Evolutionary conservation across 2,329 filamentous ascomycete genomes (phyloP), one percentile per base, ranked within the genome.

Genomic region (Hymenoscyphus fraxineus): DNA sequence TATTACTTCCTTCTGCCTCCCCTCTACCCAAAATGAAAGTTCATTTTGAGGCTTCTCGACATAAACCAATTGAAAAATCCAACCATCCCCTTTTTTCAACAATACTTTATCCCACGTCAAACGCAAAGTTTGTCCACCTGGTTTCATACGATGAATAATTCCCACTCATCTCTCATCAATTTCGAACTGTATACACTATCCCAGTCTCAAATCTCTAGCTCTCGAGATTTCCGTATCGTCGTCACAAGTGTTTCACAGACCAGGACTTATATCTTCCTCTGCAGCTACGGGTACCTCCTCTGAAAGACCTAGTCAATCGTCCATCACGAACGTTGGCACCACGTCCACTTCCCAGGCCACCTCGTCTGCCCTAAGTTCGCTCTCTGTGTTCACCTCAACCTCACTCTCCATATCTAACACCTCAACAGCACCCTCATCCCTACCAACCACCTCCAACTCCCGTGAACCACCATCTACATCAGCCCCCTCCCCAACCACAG

Each of bases 311-410:
- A 47, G 19, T 54, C n/a, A 13, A 39, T 13, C 44, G 27, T 15
- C 55, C 47, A 12, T 39, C 47, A 19, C 27, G 31, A 31, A 32
- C 44, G 22, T 15, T 31, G 59, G 16, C 22, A 40, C 16, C 15
- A 61, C 39, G 35, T 57, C 60, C 60, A 44, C 27, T 39, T 67
- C 65, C 35, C 62, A 65, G 54, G 44, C 51, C 63, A 62, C 64
- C 31, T 40, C 59, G n/a, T 40, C 59, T 61, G 22, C 38, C n/a
- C n/a, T 19, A 16, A 31, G n/a, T 32, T 31, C 32, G 60, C 27
- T 63, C 27, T 2, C 27, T 27, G 27, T 3, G 27, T 35, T n/a
- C 58, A 27, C 27, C 2, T 38, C 38, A 31, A 41, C 6, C 27
- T 60, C 57, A 38, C 41, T n/a, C 27, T 60, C 59, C 10, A 32